Conservation (phyloP, 768 basidiomycete genomes). For the Pleurotus djamor region DNA sequence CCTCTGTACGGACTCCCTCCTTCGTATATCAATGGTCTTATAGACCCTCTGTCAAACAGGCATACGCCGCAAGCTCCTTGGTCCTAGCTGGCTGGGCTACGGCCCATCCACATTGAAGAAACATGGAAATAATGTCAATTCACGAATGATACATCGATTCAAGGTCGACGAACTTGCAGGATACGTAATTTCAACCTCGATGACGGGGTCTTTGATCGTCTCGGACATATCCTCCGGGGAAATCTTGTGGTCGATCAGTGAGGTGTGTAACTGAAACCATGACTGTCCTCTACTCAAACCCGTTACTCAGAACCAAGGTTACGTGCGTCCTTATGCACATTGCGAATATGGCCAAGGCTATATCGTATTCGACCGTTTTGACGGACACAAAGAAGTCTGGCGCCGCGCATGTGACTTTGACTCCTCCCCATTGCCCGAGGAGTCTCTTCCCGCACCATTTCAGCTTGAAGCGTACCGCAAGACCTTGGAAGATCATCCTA, state of each 20-base stretch:
- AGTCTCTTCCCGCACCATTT: slow-evolving; percentile 29
- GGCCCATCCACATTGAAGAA: slow-evolving; percentile 35
- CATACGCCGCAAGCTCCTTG: slow-evolving; percentile 37
- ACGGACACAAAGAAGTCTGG: slow-evolving; percentile 71
- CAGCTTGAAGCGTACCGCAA: slow-evolving; percentile 14
- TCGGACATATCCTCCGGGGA: slow-evolving; percentile 46
- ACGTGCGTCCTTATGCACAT: slow-evolving; percentile 60
- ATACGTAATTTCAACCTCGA: slow-evolving; percentile 57
- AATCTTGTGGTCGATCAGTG: slow-evolving; percentile 62
- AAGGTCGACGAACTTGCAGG: slow-evolving; percentile 69
- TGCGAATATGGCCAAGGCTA: slow-evolving; percentile 74
- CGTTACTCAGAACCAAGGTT: slow-evolving; percentile 26
- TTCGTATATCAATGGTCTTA: neutral
- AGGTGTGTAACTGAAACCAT: slow-evolving; percentile 32
- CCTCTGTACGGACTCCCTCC: neutral
- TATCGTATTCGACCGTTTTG: slow-evolving; percentile 63
- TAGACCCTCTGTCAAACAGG: slow-evolving; percentile 29
- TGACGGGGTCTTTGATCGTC: slow-evolving; percentile 56
- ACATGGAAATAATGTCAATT: slow-evolving; percentile 25
- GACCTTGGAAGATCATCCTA: slow-evolving; percentile 8
- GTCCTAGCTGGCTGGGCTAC: slow-evolving; percentile 54
- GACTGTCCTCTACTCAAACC: neutral
- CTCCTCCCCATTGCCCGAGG: slow-evolving; percentile 13
- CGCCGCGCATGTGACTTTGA: slow-evolving; percentile 36
- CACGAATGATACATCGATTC: slow-evolving; percentile 58